Base-by-base conservation (phyloP, 176 grass and related monocot genomes). In the Phoenix dactylifera region DNA sequence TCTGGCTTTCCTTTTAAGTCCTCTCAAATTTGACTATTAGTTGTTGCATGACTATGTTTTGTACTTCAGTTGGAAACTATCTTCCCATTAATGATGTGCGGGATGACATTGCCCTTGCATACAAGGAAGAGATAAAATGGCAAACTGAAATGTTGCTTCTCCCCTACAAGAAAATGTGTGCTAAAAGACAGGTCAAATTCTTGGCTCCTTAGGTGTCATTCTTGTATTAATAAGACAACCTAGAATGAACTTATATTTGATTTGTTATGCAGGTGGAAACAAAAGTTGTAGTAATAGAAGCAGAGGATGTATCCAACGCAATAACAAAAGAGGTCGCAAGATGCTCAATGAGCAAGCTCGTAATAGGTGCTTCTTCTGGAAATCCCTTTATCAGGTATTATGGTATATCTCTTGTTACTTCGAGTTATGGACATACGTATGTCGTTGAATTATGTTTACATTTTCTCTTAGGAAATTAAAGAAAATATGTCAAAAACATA, bases 321-420 rank as follows among this genome's bases (percentile, higher is more conserved):
- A 86, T 86, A 80, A 58, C 69, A 54, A 72, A 71, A 70, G 64
- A 73, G 57, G 49, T 86, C 39, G 73, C 70, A 52, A 50, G 59
- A 57, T 65, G 68, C 51, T 18, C 68, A 58, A 73, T 86, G 49
- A 30, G 64, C 73, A 86, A 65, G 64, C 77, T 86, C 57, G 65
- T 86, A 60, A 52, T 81, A 24, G 77, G 83, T 66, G 55, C 68
- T 71, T 86, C 82, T 64, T 80, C 73, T 64, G 26, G 76, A 18
- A 66, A 75, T 35, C 59, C 70, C 22, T 60, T 80, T 69, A 20
- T 65, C 9, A 86, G 83, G 77, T 86, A 54, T 75, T 16, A 60
- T 51, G 56, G 15, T 49, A 78, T 59, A 60, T 58, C 49, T 59
- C 25, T 44, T 44, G 10, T 44, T 44, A 3, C 7, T 44, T 3